Base-by-base conservation (phyloP, 305 asterid species). In the Plantago lanceolata region DNA sequence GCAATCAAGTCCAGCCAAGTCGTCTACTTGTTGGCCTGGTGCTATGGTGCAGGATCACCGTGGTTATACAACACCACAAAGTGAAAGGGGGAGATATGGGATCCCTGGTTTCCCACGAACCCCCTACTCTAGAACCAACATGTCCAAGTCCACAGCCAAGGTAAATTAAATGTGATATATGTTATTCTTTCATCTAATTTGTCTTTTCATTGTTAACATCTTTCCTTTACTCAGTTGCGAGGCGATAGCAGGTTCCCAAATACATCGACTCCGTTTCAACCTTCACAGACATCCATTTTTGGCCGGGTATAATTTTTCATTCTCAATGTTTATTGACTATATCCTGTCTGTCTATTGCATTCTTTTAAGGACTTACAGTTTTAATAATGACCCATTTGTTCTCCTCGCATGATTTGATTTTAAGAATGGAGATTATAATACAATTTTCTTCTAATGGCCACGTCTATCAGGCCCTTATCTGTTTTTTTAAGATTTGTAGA, bases 1-100 rank as follows among this genome's bases (percentile, higher is more conserved):
- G 65, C 83, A 77, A 31, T 65, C 92, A 35, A 79, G 91, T 78
- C 75, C 88, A 4, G 78, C 81, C 28, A 85, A 80, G 77, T 77
- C 87, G 33, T 80, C 85, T 43, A 73, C 82, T 75, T 83, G 94
- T 75, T 86, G 96, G 97, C 96, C 96, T 12, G 95, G 93, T 66
- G 75, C 91, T 51, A 60, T 81, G 73, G 79, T 80, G 70, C 88
- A 79, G 31, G 84, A 82, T 56, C 84, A 78, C 48, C 79, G 35
- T 72, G 77, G 81, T 68, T 76, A 73, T 73, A 31, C 65, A 48
- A 84, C 93, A 45, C 99, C 99, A 26, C 85, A 66, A 73, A 78
- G 72, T 81, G 92, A 80, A 82, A 85, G 81, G 68, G 71, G 66
- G 72, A 82, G 84, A 69, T 73, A 63, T 43, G 84, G 84, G 75